Base-by-base conservation (phyloP, 1,284 basidiomycete species). In the Gomphus bonarii region DNA sequence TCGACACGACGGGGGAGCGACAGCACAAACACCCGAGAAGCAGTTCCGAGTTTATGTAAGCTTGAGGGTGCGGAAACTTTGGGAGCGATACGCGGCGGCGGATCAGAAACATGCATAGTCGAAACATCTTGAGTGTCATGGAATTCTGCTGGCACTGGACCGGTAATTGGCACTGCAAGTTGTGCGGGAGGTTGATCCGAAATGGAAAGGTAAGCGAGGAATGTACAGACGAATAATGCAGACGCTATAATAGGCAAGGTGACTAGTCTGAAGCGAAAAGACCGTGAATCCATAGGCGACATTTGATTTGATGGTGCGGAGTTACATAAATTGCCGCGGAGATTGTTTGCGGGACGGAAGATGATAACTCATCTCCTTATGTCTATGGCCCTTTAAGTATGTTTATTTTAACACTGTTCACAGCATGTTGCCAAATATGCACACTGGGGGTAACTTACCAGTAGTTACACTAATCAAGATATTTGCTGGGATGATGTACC, bases 1-100 rank as follows among this genome's bases (percentile, higher is more conserved):
- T 82, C 81, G 3, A 62, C 59, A 42, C 83, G 73, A 25, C 65
- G 69, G 9, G 78, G 75, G 14, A 84, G 75, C 20, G 82, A 84
- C 35, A 88, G 63, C 2, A 88, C 78, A 62, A 79, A 82, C 55
- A 81, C 74, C 16, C 68, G 64, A 3, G 73, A 68, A 42, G 74
- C 60, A 57, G 64, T 60, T 16, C 65, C 67, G 0, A 66, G 60
- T 0, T 58, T 56, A 12, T 4, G 49, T 22, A 18, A 50, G n/a
- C 25, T 9, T 20, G 25, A 28, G 16, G n/a, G 11, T 8, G 42
- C 5, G 11, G n/a, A 20, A 20, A 11, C 12, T 16, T 16, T 1
- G 9, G n/a, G 6, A 20, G 20, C 7, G 16, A n/a, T n/a, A n/a
- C n/a, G n/a, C n/a, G 42, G 22, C n/a, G 18, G 20, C n/a, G 16